Evolutionary conservation across 371 early-diverging fungal genomes (phyloP), one percentile per base, ranked within the genome.

Genomic region (Mucor velutinosus): DNA sequence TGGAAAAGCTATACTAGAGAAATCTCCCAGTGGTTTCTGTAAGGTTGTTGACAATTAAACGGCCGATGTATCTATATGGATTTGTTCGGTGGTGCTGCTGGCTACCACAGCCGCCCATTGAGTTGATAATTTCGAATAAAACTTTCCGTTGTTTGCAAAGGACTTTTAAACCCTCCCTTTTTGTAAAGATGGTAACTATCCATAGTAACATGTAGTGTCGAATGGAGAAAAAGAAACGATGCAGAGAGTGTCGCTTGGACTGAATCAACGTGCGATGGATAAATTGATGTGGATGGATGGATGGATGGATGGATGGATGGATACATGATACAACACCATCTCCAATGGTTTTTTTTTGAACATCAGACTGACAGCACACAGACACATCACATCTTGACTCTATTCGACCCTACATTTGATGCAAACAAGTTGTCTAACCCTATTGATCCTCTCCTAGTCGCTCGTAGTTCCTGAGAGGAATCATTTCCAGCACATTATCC

Each of bases 401-500:
- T 45, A 45, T 45, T 45, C 19, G 8, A 7, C 17, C 17, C 45
- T 45, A 45, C 45, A 33, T 19, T 45, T n/a, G 19, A n/a, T 7
- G 5, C 10, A 45, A 45, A 45, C 43, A 43, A 4, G 5, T 30
- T 43, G 17, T 39, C 39, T 39, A 39, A 39, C 39, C 15, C n/a
- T 39, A 2, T 39, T 39, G 39, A 39, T 69, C 1, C 65, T 67
- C n/a, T 62, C 55, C 21, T 76, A 92, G 95, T 95, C 95, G 75
- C 90, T 95, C 86, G 92, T 94, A 69, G 94, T 94, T 78, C 90
- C 94, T 65, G 94, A 92, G 77, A 90, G 91, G 87, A 89, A 62
- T 51, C 57, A 71, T 78, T 96, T 99, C 90, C 98, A 97, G 87
- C 95, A 96, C 91, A 99, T 99, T 87, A 88, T 99, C 77, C 99